Percentiles rank a stretch among this genome's conserved stretches.
Evolutionary conservation across 371 early-diverging fungal genomes (phyloP).

Genomic region (Rhizopus stolonifer): DNA sequence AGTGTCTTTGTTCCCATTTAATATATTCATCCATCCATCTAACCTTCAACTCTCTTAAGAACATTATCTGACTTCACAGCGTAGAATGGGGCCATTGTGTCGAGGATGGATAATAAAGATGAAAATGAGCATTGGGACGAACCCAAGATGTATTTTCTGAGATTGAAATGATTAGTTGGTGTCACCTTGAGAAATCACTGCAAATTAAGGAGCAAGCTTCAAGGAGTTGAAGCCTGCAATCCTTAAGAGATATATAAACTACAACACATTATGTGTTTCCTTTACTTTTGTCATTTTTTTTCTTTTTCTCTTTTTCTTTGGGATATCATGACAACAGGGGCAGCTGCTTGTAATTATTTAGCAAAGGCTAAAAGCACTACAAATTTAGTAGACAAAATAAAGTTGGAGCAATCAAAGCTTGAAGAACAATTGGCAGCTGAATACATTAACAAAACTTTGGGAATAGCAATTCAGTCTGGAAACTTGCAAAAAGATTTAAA

Average conservation of each 20-base stretch:
- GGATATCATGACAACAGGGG: constrained; percentile 1
- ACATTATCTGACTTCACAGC: constrained; percentile 51
- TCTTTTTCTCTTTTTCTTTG: constrained; percentile 3
- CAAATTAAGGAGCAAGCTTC: constrained; percentile 1
- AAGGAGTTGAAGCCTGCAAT: background rate
- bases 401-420: constrained; percentile 23
- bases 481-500: constrained; percentile 62
- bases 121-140: background rate
- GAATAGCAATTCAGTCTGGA: constrained; percentile 19
- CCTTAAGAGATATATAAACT: background rate
- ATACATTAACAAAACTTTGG: constrained; percentile 26
- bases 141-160: background rate
- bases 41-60: constrained; percentile 52
- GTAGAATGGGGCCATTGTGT: constrained; percentile 49
- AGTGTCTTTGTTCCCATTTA: constrained; percentile 1
- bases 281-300: constrained; percentile 4
- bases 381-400: constrained; percentile 18
- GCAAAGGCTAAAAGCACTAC: constrained; percentile 12
- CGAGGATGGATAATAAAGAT: constrained; percentile 7
- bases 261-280: background rate
- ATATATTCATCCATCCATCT: constrained; percentile 29
- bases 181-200: background rate
- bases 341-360: constrained; percentile 5
- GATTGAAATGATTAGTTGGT: background rate
- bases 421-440: constrained; percentile 29